Evolutionary conservation across 129 eudicot species (phyloP).

Genomic region (Saussurea involucrata): DNA sequence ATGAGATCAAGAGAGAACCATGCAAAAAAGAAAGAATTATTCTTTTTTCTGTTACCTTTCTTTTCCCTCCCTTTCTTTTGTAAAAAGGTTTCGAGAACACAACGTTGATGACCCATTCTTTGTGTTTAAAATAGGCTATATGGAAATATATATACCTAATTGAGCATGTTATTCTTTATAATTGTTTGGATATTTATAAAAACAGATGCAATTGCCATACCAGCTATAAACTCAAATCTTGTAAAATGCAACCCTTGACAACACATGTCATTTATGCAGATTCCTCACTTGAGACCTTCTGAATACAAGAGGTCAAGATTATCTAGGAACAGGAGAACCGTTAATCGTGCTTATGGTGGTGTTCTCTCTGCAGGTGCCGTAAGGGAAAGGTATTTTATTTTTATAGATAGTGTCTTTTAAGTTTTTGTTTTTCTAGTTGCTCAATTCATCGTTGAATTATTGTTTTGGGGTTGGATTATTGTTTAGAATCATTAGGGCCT

Average conservation of each 20-base stretch:
- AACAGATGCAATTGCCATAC: neutral
- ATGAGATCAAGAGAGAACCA: too few relatives aligned
- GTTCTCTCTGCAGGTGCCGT: constrained; percentile 90
- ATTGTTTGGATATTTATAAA: neutral
- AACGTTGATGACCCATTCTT: neutral
- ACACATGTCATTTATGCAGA: constrained; percentile 37
- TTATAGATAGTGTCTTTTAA: neutral
- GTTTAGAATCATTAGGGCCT: constrained; percentile 76
- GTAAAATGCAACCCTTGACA: neutral
- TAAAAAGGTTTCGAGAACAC: too few relatives aligned
- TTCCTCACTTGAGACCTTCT: constrained; percentile 91
- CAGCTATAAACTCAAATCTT: neutral
- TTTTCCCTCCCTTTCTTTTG: too few relatives aligned
- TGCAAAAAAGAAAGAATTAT: too few relatives aligned
- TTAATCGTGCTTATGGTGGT: constrained; percentile 91
- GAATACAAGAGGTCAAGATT: constrained; percentile 92
- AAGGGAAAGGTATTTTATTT: constrained; percentile 65
- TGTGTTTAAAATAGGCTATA: neutral
- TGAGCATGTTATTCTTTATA: too few relatives aligned
- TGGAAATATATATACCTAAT: neutral
- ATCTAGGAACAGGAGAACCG: constrained; percentile 87
- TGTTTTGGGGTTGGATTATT: neutral
- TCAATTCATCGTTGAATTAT: neutral
- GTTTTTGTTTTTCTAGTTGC: neutral
- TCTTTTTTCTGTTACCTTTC: too few relatives aligned